These are phyloP conservation scores for Leptomonas pyrrhocoris DNA, from an alignment of 208 protist genomes.

Conservation along the genomic window DNA sequence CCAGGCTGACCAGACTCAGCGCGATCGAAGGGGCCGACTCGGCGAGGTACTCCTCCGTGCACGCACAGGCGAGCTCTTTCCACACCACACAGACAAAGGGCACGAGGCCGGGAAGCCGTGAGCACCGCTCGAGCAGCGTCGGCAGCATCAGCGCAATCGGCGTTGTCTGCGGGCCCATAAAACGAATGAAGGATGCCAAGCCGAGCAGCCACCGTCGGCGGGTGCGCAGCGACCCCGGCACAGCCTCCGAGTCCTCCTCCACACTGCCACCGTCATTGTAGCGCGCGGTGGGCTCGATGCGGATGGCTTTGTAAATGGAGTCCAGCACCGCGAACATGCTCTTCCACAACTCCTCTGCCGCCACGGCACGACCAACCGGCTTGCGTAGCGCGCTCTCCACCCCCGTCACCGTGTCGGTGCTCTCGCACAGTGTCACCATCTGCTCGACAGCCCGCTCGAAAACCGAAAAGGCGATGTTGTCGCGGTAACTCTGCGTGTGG, in stretches of 20 bases:
- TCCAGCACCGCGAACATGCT: slow-evolving; percentile 44
- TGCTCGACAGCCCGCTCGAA: slow-evolving; percentile 51
- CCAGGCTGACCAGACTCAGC: slow-evolving; percentile 73
- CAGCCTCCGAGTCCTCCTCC: slow-evolving; percentile 4
- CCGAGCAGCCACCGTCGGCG: slow-evolving; percentile 73
- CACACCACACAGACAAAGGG: slow-evolving; percentile 61
- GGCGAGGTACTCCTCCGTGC: slow-evolving; percentile 63
- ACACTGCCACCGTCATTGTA: slow-evolving; percentile 16
- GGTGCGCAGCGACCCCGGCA: slow-evolving; percentile 35
- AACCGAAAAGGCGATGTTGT: slow-evolving; percentile 36
- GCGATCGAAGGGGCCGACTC: slow-evolving; percentile 76
- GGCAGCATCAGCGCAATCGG: slow-evolving; percentile 82
- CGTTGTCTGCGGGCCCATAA: slow-evolving; percentile 69
- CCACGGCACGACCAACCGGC: slow-evolving; percentile 28
- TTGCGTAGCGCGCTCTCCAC: slow-evolving; percentile 26
- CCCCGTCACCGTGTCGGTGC: slow-evolving; percentile 17
- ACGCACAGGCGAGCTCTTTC: slow-evolving; percentile 61
- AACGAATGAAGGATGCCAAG: slow-evolving; percentile 61
- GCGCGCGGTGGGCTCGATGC: slow-evolving; percentile 27
- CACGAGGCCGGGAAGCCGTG: slow-evolving; percentile 36
- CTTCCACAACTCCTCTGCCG: slow-evolving; percentile 37
- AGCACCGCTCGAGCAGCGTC: slow-evolving; percentile 67
- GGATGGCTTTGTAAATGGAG: slow-evolving; percentile 40
- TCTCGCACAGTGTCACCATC: slow-evolving; percentile 49
- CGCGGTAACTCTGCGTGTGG: slow-evolving; percentile 18